Evolutionary conservation across 2,329 filamentous ascomycete species (phyloP).

Genomic region (Dryadomyces quercivorus): DNA sequence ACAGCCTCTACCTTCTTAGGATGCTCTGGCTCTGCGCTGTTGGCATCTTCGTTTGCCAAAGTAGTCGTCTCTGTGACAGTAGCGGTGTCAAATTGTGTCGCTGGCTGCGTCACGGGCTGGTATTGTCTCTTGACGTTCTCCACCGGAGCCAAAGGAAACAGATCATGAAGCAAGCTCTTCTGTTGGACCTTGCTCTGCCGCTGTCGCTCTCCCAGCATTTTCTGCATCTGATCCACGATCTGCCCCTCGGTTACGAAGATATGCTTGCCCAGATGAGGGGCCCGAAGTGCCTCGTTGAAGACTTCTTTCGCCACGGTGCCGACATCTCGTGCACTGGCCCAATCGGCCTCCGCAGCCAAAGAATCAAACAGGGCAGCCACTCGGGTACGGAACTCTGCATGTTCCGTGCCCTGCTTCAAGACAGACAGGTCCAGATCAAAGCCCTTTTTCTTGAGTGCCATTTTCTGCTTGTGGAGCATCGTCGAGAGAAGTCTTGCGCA

Average conservation of each 20-base stretch:
- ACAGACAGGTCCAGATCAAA: constrained; percentile 15
- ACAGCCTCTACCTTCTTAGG: too few species aligned
- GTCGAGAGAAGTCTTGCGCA: constrained; percentile 32
- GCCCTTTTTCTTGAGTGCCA: constrained; percentile 8
- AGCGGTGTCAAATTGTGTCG: too few species aligned
- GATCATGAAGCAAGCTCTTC: too few species aligned
- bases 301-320: constrained; percentile 38
- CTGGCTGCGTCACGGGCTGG: not conserved
- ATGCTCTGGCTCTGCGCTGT: too few species aligned
- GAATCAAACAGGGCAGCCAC: not conserved
- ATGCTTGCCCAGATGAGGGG: not conserved
- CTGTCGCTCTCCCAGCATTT: constrained; percentile 1
- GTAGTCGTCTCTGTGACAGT: too few species aligned
- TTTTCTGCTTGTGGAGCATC: constrained; percentile 16
- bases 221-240: not conserved
- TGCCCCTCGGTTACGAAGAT: not conserved
- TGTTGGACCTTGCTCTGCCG: not conserved
- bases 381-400: not conserved
- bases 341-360: constrained; percentile 32
- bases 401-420: constrained; percentile 22
- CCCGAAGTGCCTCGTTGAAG: constrained; percentile 21
- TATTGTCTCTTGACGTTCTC: not conserved
- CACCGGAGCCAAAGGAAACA: not conserved
- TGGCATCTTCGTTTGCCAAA: too few species aligned
- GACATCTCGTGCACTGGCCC: constrained; percentile 55